A percentile compares a stretch with the other conserved stretches of the same genome.
phyloP scores from a whole-genome alignment of 2,329 filamentous ascomycete species.

The Paraphaeosphaeria minitans region DNA sequence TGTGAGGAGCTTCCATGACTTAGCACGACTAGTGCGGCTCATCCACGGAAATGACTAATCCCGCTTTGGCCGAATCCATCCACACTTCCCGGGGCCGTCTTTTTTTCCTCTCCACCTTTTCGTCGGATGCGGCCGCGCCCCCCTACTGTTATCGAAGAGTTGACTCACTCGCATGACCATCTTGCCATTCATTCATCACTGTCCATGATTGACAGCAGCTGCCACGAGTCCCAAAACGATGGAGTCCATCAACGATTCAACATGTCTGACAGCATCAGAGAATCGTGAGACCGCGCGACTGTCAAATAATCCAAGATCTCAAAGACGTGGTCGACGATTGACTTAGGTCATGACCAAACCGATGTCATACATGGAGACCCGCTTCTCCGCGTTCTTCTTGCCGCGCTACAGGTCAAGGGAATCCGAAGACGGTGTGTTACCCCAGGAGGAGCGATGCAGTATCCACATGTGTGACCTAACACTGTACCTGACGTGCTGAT shows the following conservation, averaged over 20 bases:
- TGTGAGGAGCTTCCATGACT: constrained; percentile 18
- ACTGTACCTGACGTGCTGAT: neutral
- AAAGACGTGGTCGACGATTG: neutral
- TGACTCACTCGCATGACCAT: constrained; percentile 3
- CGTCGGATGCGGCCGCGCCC: constrained; percentile 20
- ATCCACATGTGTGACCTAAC: too few relatives aligned
- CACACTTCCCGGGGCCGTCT: constrained; percentile 1
- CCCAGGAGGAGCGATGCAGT: too few relatives aligned
- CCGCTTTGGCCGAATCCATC: constrained; percentile 20
- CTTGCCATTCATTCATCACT: neutral
- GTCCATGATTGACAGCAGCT: neutral
- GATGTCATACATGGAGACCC: neutral
- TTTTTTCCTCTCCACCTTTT: constrained; percentile 1
- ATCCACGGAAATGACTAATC: constrained; percentile 19
- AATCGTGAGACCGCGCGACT: neutral
- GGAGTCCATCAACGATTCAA: neutral
- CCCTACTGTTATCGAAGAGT: neutral
- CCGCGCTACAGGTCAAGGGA: neutral
- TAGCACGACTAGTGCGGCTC: constrained; percentile 31
- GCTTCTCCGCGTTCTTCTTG: neutral
- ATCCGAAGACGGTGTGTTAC: neutral
- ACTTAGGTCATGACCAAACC: neutral
- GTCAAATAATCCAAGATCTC: neutral
- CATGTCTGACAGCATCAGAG: neutral
- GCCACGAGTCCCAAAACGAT: neutral